phyloP scores from a whole-genome alignment of 495 filamentous ascomycete species.

The Talaromyces nanjingensis region DNA sequence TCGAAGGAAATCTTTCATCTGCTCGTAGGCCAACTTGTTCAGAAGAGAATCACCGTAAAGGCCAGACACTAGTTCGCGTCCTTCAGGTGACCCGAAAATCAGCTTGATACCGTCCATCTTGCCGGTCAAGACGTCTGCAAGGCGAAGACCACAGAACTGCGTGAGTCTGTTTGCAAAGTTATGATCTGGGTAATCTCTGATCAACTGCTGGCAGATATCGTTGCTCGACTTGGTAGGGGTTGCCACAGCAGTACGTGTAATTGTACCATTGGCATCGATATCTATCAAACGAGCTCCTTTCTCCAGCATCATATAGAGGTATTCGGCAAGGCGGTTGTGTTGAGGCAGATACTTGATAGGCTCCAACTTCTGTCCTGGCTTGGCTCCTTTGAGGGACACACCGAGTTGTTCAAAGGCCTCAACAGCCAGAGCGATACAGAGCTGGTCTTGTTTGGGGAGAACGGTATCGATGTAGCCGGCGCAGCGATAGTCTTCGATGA shows the following conservation, averaged over 20 bases:
- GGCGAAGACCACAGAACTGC: conserved; percentile 31
- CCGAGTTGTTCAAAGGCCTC: conserved; percentile 32
- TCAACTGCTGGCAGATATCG: conserved; percentile 29
- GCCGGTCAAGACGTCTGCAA: conserved; percentile 35
- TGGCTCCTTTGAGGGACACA: conserved; percentile 17
- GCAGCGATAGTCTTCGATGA: conserved; percentile 19
- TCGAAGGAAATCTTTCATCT: conserved; percentile 39
- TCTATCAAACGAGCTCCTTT: conserved; percentile 23
- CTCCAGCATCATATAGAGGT: conserved; percentile 26
- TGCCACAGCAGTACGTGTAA: conserved; percentile 24
- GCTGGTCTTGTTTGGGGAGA: conserved; percentile 13
- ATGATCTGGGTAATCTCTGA: conserved; percentile 28
- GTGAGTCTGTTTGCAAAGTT: conserved; percentile 30
- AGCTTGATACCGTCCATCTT: conserved; percentile 38
- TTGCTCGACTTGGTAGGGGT: conserved; percentile 23
- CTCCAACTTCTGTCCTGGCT: conserved; percentile 19
- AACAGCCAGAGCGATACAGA: conserved; percentile 20
- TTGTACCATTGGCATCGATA: conserved; percentile 21
- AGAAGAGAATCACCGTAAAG: conserved; percentile 38
- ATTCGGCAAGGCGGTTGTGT: conserved; percentile 18
- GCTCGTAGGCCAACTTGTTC: conserved; percentile 30
- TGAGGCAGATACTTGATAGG: conserved; percentile 18
- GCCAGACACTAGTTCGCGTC: conserved; percentile 34
- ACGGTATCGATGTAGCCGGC: conserved; percentile 17
- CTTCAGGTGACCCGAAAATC: conserved; percentile 36